phyloP scores from a whole-genome alignment of 441 rosid species.

The Populus hybrid region DNA sequence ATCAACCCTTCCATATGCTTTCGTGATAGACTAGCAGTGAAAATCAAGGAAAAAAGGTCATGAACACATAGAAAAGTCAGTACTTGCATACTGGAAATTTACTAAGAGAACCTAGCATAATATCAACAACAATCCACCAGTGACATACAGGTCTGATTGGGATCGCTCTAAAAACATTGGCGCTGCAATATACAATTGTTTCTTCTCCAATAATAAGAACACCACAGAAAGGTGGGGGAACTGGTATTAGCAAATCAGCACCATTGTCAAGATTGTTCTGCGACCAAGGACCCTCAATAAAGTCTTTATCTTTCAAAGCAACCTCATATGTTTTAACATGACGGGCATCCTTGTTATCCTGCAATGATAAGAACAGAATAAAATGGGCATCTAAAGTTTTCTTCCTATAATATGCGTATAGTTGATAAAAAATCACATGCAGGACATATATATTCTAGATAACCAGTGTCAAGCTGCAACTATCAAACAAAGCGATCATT shows the following conservation, averaged over 20 bases:
- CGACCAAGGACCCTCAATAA: conserved; percentile 96
- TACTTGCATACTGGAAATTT: not conserved
- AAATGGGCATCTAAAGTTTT: not conserved
- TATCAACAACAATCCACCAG: conserved; percentile 10
- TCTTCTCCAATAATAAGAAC: conserved; percentile 97
- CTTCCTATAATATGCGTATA: not conserved
- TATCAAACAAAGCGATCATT: not conserved
- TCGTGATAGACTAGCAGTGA: conserved; percentile 71
- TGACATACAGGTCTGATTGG: conserved; percentile 87
- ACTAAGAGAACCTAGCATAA: not conserved
- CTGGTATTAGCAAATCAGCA: conserved; percentile 91
- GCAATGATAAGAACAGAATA: conserved; percentile 12
- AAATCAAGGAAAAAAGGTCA: conserved; percentile 17
- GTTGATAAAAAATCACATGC: not conserved
- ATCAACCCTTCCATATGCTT: conserved; percentile 98
- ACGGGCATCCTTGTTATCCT: conserved; percentile 99
- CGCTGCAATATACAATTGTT: conserved; percentile 91
- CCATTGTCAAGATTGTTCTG: conserved; percentile 96
- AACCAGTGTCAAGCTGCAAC: not conserved
- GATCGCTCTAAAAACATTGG: conserved; percentile 84
- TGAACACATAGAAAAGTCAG: conserved; percentile 15
- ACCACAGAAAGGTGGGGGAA: conserved; percentile 96
- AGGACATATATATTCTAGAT: not conserved
- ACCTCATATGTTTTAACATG: conserved; percentile 97
- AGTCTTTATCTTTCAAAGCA: conserved; percentile 92